Evolutionary conservation across 2,329 filamentous ascomycete species (phyloP).

Genomic region (Verticillium dahliae): DNA sequence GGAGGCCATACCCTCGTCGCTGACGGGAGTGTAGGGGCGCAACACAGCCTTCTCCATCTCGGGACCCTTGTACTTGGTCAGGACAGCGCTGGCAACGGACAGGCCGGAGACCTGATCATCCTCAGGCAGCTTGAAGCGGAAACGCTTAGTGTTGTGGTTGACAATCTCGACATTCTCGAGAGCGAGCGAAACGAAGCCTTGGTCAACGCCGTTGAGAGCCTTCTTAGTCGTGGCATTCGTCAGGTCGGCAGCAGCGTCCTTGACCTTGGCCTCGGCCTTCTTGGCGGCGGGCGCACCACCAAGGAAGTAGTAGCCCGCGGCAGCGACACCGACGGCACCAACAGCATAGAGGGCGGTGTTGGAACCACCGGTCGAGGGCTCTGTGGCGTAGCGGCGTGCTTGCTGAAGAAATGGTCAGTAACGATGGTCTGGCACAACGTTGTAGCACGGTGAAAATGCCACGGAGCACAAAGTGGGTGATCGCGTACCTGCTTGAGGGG

Average conservation of each 20-base stretch:
- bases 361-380: slow-evolving; percentile 46
- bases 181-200: slow-evolving; percentile 80
- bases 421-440: slow-evolving; percentile 8
- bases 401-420: slow-evolving; percentile 33
- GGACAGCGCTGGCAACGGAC: slow-evolving; percentile 72
- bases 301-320: slow-evolving; percentile 50
- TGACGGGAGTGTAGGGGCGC: slow-evolving; percentile 87
- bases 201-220: slow-evolving; percentile 74
- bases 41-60: slow-evolving; percentile 79
- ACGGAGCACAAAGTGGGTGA: neutral
- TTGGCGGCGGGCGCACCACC: slow-evolving; percentile 44
- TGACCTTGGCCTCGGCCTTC: slow-evolving; percentile 50
- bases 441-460: slow-evolving; percentile 3
- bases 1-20: slow-evolving; percentile 64
- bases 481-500: slow-evolving; percentile 58
- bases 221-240: slow-evolving; percentile 33
- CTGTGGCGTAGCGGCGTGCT: slow-evolving; percentile 63
- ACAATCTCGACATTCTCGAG: slow-evolving; percentile 71
- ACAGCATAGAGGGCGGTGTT: slow-evolving; percentile 56
- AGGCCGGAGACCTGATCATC: slow-evolving; percentile 79
- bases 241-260: slow-evolving; percentile 28
- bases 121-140: slow-evolving; percentile 83
- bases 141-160: slow-evolving; percentile 92
- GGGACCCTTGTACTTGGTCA: slow-evolving; percentile 88
- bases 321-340: slow-evolving; percentile 52